Evolutionary conservation across 306 rosid species (phyloP).

Genomic region (Vicia faba): DNA sequence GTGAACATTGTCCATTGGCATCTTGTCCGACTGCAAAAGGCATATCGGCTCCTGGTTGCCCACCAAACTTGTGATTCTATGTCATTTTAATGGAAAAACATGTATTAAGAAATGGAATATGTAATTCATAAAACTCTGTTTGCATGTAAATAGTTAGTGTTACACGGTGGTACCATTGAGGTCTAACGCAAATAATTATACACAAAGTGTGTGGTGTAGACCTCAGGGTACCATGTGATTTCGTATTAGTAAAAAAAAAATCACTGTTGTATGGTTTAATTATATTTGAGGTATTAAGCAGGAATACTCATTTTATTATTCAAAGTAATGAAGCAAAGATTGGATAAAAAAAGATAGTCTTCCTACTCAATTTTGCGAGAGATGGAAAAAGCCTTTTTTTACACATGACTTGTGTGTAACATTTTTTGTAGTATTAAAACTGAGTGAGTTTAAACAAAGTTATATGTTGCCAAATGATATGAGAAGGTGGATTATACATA

Average conservation of each 20-base stretch:
- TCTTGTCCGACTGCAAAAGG: conserved; percentile 78
- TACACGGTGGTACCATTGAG: neutral
- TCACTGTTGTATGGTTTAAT: neutral
- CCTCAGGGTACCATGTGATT: neutral
- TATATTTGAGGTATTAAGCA: neutral
- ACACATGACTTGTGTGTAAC: too few species aligned
- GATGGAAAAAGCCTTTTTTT: too few species aligned
- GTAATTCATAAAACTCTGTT: neutral
- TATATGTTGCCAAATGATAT: too few species aligned
- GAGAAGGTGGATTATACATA: too few species aligned
- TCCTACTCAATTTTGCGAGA: too few species aligned
- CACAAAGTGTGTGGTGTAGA: neutral
- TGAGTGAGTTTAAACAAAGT: too few species aligned
- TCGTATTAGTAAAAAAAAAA: neutral
- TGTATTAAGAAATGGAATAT: conserved; percentile 25
- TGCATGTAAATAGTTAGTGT: conserved; percentile 15
- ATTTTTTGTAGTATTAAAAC: too few species aligned
- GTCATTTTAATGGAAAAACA: conserved; percentile 8
- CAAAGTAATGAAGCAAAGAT: neutral
- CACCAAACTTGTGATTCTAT: conserved; percentile 36
- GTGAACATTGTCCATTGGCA: conserved; percentile 77
- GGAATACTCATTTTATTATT: neutral
- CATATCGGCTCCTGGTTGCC: conserved; percentile 53
- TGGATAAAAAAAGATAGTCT: neutral
- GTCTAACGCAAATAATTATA: neutral